These are phyloP conservation scores for Ammopiptanthus mongolicus DNA, from an alignment of 306 rosid species.

Conservation along the genomic window DNA sequence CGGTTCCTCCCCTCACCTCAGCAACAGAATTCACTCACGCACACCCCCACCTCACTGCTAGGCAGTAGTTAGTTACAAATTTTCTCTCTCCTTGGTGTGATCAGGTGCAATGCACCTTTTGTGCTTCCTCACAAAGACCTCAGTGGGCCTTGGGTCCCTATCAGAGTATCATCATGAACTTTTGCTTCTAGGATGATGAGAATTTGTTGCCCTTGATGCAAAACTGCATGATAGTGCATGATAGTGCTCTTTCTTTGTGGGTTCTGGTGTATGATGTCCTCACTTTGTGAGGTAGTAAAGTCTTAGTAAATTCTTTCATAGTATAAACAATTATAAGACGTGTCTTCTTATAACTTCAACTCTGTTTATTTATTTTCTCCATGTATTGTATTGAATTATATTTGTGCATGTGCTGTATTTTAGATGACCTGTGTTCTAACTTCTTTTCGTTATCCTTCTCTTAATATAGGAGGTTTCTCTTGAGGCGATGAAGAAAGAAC, in stretches of 20 bases:
- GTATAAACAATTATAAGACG: not conserved
- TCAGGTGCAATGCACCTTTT: no score
- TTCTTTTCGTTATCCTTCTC: constrained; percentile 14
- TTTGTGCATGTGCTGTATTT: not conserved
- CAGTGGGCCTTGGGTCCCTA: no score
- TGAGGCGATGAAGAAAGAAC: constrained; percentile 83
- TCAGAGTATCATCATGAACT: constrained; percentile 2
- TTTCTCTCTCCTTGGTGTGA: no score
- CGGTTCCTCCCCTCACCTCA: no score
- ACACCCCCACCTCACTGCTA: no score
- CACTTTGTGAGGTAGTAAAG: not conserved
- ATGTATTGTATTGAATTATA: not conserved
- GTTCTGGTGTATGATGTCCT: not conserved
- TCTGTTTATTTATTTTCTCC: not conserved
- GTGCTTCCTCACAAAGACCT: no score
- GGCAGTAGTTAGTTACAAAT: no score
- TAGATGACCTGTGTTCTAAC: not conserved
- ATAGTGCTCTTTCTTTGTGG: constrained; percentile 3
- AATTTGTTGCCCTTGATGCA: constrained; percentile 4
- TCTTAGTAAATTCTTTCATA: not conserved
- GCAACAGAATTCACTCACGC: no score
- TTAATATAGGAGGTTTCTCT: constrained; percentile 61
- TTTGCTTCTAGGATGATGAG: not conserved
- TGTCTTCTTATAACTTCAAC: not conserved
- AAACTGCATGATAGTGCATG: not conserved